phyloP scores from a whole-genome alignment of 2,329 filamentous ascomycete genomes.

The Volutella citrinella region DNA sequence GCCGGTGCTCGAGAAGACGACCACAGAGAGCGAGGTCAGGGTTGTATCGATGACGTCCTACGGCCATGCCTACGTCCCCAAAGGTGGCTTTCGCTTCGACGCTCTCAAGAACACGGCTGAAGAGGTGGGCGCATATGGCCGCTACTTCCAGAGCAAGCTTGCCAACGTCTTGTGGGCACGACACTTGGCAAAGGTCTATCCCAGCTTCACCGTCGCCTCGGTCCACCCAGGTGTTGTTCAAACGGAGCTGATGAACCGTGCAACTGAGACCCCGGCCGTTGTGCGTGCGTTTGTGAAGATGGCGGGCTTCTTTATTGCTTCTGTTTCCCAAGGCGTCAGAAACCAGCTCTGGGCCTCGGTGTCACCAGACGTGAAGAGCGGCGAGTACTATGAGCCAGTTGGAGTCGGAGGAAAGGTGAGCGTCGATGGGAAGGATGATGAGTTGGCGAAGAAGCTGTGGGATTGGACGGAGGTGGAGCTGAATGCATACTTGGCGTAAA shows the following conservation, averaged over 20 bases:
- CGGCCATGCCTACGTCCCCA: constrained; percentile 20
- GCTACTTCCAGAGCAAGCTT: constrained; percentile 12
- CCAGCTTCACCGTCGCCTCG: constrained; percentile 9
- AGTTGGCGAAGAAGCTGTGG: constrained; percentile 30
- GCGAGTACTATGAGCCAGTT: constrained; percentile 33
- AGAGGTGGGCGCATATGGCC: constrained; percentile 4
- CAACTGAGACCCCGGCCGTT: constrained; percentile 7
- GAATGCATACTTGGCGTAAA: too few relatives aligned
- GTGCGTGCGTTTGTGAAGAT: constrained; percentile 12
- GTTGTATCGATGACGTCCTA: constrained; percentile 27
- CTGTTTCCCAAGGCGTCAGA: constrained; percentile 31
- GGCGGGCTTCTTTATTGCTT: constrained; percentile 14
- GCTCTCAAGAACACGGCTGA: constrained; percentile 20
- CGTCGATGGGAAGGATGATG: constrained; percentile 22
- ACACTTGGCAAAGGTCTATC: constrained; percentile 9
- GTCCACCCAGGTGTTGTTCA: constrained; percentile 11
- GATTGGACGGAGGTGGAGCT: constrained; percentile 35
- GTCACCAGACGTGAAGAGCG: constrained; percentile 28
- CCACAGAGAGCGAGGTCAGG: constrained; percentile 24
- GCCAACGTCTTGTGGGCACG: constrained; percentile 12
- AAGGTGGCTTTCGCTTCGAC: constrained; percentile 27
- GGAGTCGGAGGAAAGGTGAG: constrained; percentile 23
- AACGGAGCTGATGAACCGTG: constrained; percentile 12
- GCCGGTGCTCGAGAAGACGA: constrained; percentile 28
- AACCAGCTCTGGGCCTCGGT: constrained; percentile 44